Percentiles rank a stretch among this genome's conserved stretches.
Conservation (phyloP, 2,329 filamentous ascomycete genomes). For the Curvularia verruculosa region DNA sequence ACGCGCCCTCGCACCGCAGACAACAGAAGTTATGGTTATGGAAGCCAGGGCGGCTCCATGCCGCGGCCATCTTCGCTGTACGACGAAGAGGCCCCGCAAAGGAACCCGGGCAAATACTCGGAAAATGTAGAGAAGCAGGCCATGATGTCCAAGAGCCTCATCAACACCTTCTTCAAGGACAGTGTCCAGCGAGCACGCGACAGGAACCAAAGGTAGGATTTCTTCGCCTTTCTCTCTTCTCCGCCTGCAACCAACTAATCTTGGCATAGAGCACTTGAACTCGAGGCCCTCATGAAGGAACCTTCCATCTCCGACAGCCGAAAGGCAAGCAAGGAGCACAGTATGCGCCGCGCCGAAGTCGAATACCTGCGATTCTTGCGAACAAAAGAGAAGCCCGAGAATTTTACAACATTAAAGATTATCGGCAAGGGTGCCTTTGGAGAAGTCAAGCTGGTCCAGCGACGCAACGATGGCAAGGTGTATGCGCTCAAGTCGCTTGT, state of each 20-base stretch:
- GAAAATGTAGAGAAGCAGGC: slow-evolving; percentile 80
- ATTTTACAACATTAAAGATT: slow-evolving; percentile 96
- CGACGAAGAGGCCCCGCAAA: slow-evolving; percentile 74
- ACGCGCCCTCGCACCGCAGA: slow-evolving; percentile 87
- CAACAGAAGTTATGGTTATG: slow-evolving; percentile 64
- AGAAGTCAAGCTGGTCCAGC: slow-evolving; percentile 96
- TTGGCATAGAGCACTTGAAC: slow-evolving; percentile 77
- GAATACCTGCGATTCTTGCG: slow-evolving; percentile 93
- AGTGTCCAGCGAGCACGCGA: slow-evolving; percentile 95
- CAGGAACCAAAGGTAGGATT: slow-evolving; percentile 85
- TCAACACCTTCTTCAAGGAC: slow-evolving; percentile 91
- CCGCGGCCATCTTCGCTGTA: slow-evolving; percentile 62
- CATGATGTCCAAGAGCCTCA: slow-evolving; percentile 68
- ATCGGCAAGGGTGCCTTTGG: slow-evolving; percentile 99
- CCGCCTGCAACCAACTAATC: slow-evolving; percentile 24
- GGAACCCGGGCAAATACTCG: slow-evolving; percentile 83
- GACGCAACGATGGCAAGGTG: slow-evolving; percentile 94
- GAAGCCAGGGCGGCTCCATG: slow-evolving; percentile 70
- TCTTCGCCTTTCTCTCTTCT: neutral
- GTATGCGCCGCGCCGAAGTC: slow-evolving; percentile 84
- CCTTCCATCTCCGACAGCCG: slow-evolving; percentile 74
- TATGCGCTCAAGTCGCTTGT: slow-evolving; percentile 98
- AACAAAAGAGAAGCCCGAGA: slow-evolving; percentile 89
- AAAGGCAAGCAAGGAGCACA: slow-evolving; percentile 84
- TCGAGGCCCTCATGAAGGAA: slow-evolving; percentile 84